A percentile compares a stretch with the other conserved stretches of the same genome.
Evolutionary conservation across 768 basidiomycete genomes (phyloP).

Genomic region (Termitomyces sp.): DNA sequence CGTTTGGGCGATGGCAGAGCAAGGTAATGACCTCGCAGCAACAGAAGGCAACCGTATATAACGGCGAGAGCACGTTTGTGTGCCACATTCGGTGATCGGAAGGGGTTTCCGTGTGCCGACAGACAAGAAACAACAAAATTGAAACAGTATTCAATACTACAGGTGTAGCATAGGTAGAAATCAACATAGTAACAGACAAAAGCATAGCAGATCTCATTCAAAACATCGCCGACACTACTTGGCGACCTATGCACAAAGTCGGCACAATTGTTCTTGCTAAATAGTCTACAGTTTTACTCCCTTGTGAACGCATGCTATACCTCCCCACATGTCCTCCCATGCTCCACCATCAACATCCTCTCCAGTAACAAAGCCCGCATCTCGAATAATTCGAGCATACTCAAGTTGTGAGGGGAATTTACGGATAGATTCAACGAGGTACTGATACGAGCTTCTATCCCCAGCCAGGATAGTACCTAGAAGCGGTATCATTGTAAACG

Average conservation of each 20-base stretch:
- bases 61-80: not conserved
- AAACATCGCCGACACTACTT: not conserved
- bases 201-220: not conserved
- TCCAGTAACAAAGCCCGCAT: constrained; percentile 78
- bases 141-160: no score
- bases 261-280: not conserved
- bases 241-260: not conserved
- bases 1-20: constrained; percentile 14
- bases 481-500: constrained; percentile 91
- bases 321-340: constrained; percentile 84
- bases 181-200: no score
- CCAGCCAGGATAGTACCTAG: constrained; percentile 96
- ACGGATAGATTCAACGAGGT: constrained; percentile 95
- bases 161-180: no score
- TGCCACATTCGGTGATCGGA: not conserved
- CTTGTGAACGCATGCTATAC: constrained; percentile 80
- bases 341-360: constrained; percentile 74
- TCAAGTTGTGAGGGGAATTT: constrained; percentile 85
- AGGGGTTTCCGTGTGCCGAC: not conserved
- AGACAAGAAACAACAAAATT: not conserved
- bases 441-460: constrained; percentile 93
- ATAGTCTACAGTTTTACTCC: constrained; percentile 66
- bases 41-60: not conserved
- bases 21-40: constrained; percentile 1
- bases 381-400: constrained; percentile 84